These are phyloP conservation scores for Cryptosporidium tyzzeri DNA, from an alignment of 169 alveolate genomes.

Conservation along the genomic window DNA sequence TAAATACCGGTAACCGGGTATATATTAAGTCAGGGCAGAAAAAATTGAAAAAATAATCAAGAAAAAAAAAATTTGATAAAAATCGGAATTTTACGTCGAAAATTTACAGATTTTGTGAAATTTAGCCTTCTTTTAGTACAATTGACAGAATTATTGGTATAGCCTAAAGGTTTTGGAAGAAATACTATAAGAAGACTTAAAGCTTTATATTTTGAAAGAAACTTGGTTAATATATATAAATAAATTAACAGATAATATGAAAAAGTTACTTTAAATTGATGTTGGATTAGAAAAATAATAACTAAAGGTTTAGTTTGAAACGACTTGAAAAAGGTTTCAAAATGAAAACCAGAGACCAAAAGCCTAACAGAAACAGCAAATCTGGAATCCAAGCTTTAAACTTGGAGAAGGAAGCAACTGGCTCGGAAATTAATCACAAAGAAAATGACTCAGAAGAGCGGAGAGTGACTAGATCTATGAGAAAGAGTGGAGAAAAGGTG, in stretches of 20 bases:
- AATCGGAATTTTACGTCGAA: not conserved
- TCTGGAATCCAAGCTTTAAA: not conserved
- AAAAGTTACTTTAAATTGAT: not conserved
- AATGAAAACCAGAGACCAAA: slow-evolving; percentile 33
- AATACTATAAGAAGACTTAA: not conserved
- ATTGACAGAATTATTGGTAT: not conserved
- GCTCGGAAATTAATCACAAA: not conserved
- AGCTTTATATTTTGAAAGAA: not conserved
- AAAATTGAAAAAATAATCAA: not conserved
- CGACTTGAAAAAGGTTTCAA: not conserved
- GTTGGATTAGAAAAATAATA: not conserved
- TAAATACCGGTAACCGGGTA: slow-evolving; percentile 26
- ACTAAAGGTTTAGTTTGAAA: not conserved
- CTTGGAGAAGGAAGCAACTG: not conserved
- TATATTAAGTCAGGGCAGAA: not conserved
- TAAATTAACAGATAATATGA: slow-evolving; percentile 4
- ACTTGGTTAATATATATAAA: not conserved
- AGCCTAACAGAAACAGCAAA: slow-evolving; percentile 18
- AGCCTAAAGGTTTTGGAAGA: not conserved
- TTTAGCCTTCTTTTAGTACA: not conserved
- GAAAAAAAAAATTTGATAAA: not conserved
- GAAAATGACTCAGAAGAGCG: slow-evolving; percentile 35
- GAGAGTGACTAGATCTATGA: slow-evolving; percentile 71
- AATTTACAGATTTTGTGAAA: not conserved
- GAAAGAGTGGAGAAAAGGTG: slow-evolving; percentile 15